These are phyloP conservation scores for Penicillium expansum DNA, from an alignment of 2,329 filamentous ascomycete genomes.

Conservation along the genomic window DNA sequence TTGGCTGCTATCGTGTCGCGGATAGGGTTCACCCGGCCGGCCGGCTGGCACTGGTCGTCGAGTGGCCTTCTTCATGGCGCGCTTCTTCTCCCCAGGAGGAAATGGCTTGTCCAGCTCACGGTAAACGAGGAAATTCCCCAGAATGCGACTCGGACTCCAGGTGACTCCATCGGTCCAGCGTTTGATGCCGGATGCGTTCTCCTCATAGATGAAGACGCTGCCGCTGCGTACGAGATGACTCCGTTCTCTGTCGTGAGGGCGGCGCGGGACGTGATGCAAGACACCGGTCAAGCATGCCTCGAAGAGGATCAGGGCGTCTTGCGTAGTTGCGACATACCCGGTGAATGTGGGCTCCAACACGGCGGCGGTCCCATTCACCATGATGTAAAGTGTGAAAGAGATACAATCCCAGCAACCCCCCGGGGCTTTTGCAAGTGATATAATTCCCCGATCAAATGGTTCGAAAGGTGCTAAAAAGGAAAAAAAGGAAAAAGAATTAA, in stretches of 20 bases:
- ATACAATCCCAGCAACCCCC: constrained; percentile 1
- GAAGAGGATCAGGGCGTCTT: constrained; percentile 76
- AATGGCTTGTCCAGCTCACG: constrained; percentile 76
- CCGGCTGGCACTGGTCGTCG: constrained; percentile 44
- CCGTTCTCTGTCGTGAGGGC: constrained; percentile 83
- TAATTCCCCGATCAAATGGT: constrained; percentile 1
- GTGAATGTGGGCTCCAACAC: constrained; percentile 63
- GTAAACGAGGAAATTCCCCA: constrained; percentile 83
- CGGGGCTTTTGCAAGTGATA: constrained; percentile 3
- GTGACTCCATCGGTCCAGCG: constrained; percentile 89
- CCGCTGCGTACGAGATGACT: constrained; percentile 75
- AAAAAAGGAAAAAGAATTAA: constrained; percentile 22
- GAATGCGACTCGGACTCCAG: constrained; percentile 85
- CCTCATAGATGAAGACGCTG: constrained; percentile 87
- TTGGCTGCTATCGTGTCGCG: constrained; percentile 40
- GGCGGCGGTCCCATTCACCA: constrained; percentile 45
- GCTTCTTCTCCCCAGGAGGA: constrained; percentile 79
- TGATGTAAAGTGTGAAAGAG: constrained; percentile 22
- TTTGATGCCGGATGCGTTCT: constrained; percentile 86
- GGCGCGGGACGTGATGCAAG: constrained; percentile 72
- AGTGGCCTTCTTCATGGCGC: constrained; percentile 69
- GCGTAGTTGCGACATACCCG: constrained; percentile 66
- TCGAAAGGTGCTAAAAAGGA: constrained; percentile 1
- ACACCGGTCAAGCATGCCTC: constrained; percentile 72
- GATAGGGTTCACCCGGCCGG: constrained; percentile 54